Evolutionary conservation across 176 grass and related monocot genomes (phyloP).

Genomic region (Carex littledalei): DNA sequence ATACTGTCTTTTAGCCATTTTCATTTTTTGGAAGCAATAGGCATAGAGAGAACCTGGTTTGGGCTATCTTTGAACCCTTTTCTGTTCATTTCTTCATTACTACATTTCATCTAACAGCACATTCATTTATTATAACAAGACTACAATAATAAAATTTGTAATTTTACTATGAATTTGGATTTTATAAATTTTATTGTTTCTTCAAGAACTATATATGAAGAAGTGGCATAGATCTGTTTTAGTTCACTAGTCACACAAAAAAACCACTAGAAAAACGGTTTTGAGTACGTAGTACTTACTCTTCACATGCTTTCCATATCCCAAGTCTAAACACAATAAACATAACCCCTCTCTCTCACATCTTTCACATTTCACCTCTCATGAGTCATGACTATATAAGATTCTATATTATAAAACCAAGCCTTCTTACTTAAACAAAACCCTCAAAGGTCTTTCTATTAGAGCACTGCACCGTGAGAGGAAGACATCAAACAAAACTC

Average conservation of each 20-base stretch:
- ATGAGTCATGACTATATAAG: not conserved
- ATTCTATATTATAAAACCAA: conserved; percentile 5
- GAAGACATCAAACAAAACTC: conserved; percentile 27
- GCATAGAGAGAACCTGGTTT: not conserved
- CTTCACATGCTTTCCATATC: not conserved
- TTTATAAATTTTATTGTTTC: not conserved
- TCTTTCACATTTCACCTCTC: not conserved
- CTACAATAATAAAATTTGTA: not conserved
- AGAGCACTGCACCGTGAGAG: conserved; percentile 22
- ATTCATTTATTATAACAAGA: conserved; percentile 1
- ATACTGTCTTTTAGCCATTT: not conserved
- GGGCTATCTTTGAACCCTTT: not conserved
- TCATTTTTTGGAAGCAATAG: conserved; percentile 13
- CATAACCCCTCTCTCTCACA: not conserved
- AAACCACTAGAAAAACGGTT: not conserved
- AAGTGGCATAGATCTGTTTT: not conserved
- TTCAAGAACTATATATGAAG: not conserved
- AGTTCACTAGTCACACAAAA: conserved; percentile 3
- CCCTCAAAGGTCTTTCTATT: not conserved
- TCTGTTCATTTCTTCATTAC: conserved; percentile 5
- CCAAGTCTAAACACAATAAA: not conserved
- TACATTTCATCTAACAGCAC: not conserved
- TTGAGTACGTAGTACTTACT: not conserved
- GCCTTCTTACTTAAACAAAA: not conserved
- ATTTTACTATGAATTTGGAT: not conserved